Evolutionary conservation across 495 filamentous ascomycete genomes (phyloP), one percentile per base, ranked within the genome.

Genomic region (Penicillium longicatenatum): DNA sequence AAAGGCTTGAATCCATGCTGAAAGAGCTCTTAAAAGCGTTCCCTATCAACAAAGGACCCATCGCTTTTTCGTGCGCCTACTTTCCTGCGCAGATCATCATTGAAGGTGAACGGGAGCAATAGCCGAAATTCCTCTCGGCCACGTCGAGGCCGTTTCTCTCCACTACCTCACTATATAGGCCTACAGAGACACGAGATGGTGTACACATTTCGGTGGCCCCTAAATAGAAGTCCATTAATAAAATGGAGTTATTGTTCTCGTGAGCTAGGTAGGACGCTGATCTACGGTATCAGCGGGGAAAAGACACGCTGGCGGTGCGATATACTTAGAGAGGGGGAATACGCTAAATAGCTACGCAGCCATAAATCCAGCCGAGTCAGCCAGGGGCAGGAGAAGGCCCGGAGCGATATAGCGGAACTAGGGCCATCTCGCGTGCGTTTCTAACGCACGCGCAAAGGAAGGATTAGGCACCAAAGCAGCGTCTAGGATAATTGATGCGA

Each of bases 81-180:
- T 8, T 14, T 60, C 58, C 12, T 55, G 52, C 16, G 11, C 29
- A n/a, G 33, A 55, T 19, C 58, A 55, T 22, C 52, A 60, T 60
- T 60, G 52, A 41, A 39, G 30, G 58, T 60, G 47, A 55, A 60
- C 43, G 60, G 63, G 6, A 63, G 60, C 20, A 66, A 53, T 12
- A 66, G 53, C 44, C 44, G 56, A 53, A 66, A 66, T 54, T 60
- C 63, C 14, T 63, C 60, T 66, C 63, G 14, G 47, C 60, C 41
- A 46, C 19, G 3, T 66, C 60, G 50, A 6, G 12, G 2, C 26
- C 19, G 31, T 50, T 51, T 54, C 60, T 61, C 24, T 51, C 42
- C 20, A 63, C 56, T 33, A 26, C 51, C 44, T 37, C 42, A 55
- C 51, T 66, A 56, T 63, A 66, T 10, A 66, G 50, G 31, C 63